Percentiles rank a stretch among this genome's conserved stretches.
phyloP scores from a whole-genome alignment of 805 yeast species.

The Cyberlindnera suaveolens region DNA sequence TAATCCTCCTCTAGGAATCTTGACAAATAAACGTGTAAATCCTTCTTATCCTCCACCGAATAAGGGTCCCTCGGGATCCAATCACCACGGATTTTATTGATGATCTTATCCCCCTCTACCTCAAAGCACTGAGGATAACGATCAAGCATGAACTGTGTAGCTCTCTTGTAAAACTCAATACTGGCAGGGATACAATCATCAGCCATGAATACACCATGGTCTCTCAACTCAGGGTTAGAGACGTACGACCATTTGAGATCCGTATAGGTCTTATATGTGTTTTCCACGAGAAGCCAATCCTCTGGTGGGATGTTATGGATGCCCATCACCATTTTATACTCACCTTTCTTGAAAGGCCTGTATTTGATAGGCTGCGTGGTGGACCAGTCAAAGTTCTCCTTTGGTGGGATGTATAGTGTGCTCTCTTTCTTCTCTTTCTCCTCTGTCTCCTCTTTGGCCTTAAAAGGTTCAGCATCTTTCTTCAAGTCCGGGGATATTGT shows the following conservation, averaged over 20 bases:
- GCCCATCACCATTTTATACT: constrained; percentile 59
- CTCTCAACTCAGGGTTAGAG: constrained; percentile 26
- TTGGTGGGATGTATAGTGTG: background rate
- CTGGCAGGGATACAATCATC: constrained; percentile 19
- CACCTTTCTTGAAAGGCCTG: constrained; percentile 57
- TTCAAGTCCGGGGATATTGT: background rate
- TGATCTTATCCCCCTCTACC: constrained; percentile 16
- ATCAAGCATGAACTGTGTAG: constrained; percentile 18
- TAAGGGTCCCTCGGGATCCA: constrained; percentile 21
- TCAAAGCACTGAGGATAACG: constrained; percentile 23
- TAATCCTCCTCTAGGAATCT: constrained; percentile 32
- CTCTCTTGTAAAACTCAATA: constrained; percentile 20
- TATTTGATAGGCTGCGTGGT: constrained; percentile 36
- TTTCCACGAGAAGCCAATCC: constrained; percentile 58
- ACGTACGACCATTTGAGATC: constrained; percentile 32
- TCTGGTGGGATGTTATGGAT: constrained; percentile 40
- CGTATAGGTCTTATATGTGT: constrained; percentile 45
- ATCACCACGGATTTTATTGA: constrained; percentile 22
- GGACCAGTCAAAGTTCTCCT: constrained; percentile 28
- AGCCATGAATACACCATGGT: constrained; percentile 30
- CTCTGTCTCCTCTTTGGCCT: background rate
- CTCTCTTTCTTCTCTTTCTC: background rate
- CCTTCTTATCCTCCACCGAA: constrained; percentile 15
- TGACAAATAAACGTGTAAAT: constrained; percentile 14
- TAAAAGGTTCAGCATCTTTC: background rate